Conservation (phyloP, 768 basidiomycete species). For the Lanmaoa rubissima region DNA sequence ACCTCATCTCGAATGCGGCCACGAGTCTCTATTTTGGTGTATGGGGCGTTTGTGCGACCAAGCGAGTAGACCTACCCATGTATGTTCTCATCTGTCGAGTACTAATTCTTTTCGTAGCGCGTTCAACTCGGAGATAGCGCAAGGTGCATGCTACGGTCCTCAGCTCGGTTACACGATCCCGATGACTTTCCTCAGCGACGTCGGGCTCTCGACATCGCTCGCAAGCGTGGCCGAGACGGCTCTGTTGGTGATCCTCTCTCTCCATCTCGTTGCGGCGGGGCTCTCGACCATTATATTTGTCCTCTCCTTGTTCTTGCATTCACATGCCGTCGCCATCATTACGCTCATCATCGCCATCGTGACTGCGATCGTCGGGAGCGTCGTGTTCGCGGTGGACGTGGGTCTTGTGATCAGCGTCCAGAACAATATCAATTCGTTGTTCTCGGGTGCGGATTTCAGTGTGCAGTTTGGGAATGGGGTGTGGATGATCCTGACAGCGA, state of each 20-base stretch:
- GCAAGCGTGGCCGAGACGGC: slow-evolving; percentile 47
- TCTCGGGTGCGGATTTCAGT: slow-evolving; percentile 39
- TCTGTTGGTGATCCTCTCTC: slow-evolving; percentile 55
- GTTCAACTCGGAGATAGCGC: background rate
- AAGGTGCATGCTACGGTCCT: slow-evolving; percentile 57
- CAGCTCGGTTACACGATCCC: slow-evolving; percentile 70
- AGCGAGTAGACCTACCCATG: slow-evolving; percentile 29
- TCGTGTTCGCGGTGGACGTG: slow-evolving; percentile 62
- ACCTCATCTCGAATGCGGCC: slow-evolving; percentile 49
- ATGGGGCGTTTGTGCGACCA: slow-evolving; percentile 78
- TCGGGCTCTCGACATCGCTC: slow-evolving; percentile 46
- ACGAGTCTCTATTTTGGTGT: slow-evolving; percentile 72
- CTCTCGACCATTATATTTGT: slow-evolving; percentile 54
- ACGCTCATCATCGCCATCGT: slow-evolving; percentile 58
- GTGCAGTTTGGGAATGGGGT: slow-evolving; percentile 64
- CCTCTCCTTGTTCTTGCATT: slow-evolving; percentile 57
- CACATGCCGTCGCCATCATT: slow-evolving; percentile 53
- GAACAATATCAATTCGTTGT: slow-evolving; percentile 39
- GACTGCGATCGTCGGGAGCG: slow-evolving; percentile 50
- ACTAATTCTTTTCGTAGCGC: slow-evolving; percentile 5
- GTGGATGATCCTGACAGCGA: slow-evolving; percentile 66
- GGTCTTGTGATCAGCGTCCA: slow-evolving; percentile 56
- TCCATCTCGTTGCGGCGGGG: slow-evolving; percentile 66
- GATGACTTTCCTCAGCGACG: slow-evolving; percentile 35
- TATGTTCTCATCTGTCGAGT: no score